Evolutionary conservation across 352 stramenopile genomes (phyloP).

Genomic region (Pythium coloratum): DNA sequence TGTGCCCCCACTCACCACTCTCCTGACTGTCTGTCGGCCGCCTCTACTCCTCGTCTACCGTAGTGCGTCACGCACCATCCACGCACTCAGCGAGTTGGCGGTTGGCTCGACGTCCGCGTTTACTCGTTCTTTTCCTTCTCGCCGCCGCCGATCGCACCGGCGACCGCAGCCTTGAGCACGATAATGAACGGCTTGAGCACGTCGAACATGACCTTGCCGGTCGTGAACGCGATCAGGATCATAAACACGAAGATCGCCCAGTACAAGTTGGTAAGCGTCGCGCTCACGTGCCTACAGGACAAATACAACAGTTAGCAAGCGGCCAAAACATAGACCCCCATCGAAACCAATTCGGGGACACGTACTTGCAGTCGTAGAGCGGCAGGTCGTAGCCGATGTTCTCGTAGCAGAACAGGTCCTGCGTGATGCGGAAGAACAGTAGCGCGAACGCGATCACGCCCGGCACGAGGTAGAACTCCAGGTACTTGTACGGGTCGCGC

Average conservation of each 20-base stretch:
- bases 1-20: background rate
- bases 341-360: conserved; percentile 22
- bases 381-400: conserved; percentile 83
- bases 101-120: background rate
- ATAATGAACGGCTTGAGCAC: conserved; percentile 74
- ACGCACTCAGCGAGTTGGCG: too few relatives aligned
- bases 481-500: conserved; percentile 94
- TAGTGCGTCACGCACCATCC: too few relatives aligned
- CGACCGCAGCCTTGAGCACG: conserved; percentile 65
- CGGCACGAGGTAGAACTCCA: conserved; percentile 94
- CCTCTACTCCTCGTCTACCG: too few relatives aligned
- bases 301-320: background rate
- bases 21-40: background rate
- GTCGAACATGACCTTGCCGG: conserved; percentile 85
- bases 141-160: conserved; percentile 41
- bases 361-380: conserved; percentile 91
- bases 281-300: conserved; percentile 73
- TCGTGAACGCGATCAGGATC: conserved; percentile 81
- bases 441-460: conserved; percentile 87
- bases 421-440: conserved; percentile 87
- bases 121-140: conserved; percentile 75
- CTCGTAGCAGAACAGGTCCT: conserved; percentile 85
- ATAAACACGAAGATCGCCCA: conserved; percentile 89
- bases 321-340: background rate
- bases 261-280: conserved; percentile 83